Base-by-base conservation (phyloP, 2,329 filamentous ascomycete species). In the Penicillium sp. region DNA sequence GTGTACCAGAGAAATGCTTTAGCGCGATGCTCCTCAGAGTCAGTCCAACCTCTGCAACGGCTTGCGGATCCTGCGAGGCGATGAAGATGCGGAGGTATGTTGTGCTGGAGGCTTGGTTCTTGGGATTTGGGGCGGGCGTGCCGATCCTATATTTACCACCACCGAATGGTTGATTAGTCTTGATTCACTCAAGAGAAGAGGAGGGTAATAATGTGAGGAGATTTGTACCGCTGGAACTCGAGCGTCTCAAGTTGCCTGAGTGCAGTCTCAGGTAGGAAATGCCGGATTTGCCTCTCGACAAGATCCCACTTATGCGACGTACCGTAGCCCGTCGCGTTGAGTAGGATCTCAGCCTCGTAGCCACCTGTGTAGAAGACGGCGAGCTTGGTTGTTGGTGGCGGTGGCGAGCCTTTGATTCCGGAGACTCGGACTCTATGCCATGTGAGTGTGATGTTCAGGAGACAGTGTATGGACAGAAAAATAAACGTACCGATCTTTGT, bases 351-450 rank as follows among this genome's bases (percentile, higher is more conserved):
- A 2, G 75, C 75, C 67, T 84, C 79, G 61, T 78, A 85, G 0
- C 83, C 83, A 7, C 78, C 83, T 8, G 75, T 71, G 60, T 83
- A 84, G 63, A 81, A 83, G 17, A 84, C 75, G n/a, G 82, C 82
- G 7, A 83, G 74, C 65, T 85, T 85, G 1, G 83, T 85, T 0
- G 83, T 84, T 1, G 81, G 76, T 0, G 83, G 83, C 2, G 83
- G 83, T 0, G 80, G 76, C 1, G 67, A 62, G 0, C 82, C 83
- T 21, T 65, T 76, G 21, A 80, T 72, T 0, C 81, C 80, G 0
- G 73, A 76, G 0, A 84, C 73, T 11, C 66, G 70, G 0, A 83
- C 79, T 1, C 80, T 75, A 5, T 56, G 23, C 9, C 23, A 21
- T 11, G 15, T 51, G 9, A 59, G 45, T 3, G 41, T 23, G 29